A percentile compares a stretch with the other conserved stretches of the same genome.
phyloP scores from a whole-genome alignment of 2,329 filamentous ascomycete genomes.

The Madurella fahalii region DNA sequence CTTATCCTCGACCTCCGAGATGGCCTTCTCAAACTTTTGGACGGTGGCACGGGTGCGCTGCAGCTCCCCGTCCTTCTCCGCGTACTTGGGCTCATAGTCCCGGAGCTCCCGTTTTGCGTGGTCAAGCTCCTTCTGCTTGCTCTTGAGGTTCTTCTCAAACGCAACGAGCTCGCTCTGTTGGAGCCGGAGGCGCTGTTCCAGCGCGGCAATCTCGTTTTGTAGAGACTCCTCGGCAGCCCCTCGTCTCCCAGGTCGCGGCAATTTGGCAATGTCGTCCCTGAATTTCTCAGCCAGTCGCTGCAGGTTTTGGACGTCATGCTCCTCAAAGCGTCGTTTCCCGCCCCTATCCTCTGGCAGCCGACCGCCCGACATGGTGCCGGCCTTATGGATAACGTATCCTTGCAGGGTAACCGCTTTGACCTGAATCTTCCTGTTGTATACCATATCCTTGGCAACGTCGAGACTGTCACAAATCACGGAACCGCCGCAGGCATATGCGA shows the following conservation, averaged over 20 bases:
- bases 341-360: slow-evolving; percentile 72
- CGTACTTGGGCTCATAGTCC: slow-evolving; percentile 73
- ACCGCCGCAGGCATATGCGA: slow-evolving; percentile 91
- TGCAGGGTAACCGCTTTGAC: slow-evolving; percentile 94
- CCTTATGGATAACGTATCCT: slow-evolving; percentile 95
- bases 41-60: slow-evolving; percentile 51
- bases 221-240: slow-evolving; percentile 75
- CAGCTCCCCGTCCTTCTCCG: slow-evolving; percentile 66
- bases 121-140: slow-evolving; percentile 77
- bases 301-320: slow-evolving; percentile 83
- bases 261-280: slow-evolving; percentile 69
- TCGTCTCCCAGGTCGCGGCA: slow-evolving; percentile 74
- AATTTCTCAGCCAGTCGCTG: slow-evolving; percentile 71
- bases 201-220: slow-evolving; percentile 71
- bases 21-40: slow-evolving; percentile 54
- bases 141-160: slow-evolving; percentile 76
- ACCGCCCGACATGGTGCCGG: slow-evolving; percentile 93
- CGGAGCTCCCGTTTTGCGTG: slow-evolving; percentile 68
- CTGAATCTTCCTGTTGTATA: slow-evolving; percentile 77
- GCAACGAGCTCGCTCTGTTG: slow-evolving; percentile 72
- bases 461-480: slow-evolving; percentile 91
- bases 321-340: slow-evolving; percentile 79
- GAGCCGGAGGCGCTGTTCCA: slow-evolving; percentile 71
- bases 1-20: slow-evolving; percentile 80
- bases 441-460: slow-evolving; percentile 81